These are phyloP conservation scores for Aureococcus anophagefferens DNA, from an alignment of 108 stramenopile species.

Conservation along the genomic window DNA sequence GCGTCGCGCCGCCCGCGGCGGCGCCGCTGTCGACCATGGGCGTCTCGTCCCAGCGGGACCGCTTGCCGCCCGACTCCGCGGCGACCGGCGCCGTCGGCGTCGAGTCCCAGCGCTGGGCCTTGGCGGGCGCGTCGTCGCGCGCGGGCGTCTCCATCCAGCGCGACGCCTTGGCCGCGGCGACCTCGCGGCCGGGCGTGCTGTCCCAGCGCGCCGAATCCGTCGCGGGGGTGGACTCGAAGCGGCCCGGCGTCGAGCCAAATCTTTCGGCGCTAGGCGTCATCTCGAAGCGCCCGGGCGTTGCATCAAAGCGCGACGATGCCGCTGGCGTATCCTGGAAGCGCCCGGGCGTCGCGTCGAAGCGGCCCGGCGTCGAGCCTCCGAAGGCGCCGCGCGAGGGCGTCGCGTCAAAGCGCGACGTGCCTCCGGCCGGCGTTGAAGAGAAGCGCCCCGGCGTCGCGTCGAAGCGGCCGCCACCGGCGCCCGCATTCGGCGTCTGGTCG, in stretches of 20 bases:
- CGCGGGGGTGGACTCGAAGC: not conserved
- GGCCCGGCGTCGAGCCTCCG: too few species aligned
- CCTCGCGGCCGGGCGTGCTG: constrained; percentile 15
- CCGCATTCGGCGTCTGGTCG: too few species aligned
- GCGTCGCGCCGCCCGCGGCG: constrained; percentile 24
- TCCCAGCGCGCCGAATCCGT: constrained; percentile 8
- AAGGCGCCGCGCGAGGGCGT: too few species aligned
- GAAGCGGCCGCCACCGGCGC: not conserved
- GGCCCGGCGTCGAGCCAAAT: not conserved
- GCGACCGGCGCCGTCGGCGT: constrained; percentile 35
- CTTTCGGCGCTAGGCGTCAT: constrained; percentile 1
- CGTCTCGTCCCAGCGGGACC: constrained; percentile 68
- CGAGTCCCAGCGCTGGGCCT: constrained; percentile 23
- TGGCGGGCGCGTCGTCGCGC: constrained; percentile 29
- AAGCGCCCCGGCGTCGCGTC: not conserved
- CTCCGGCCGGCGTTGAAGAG: too few species aligned
- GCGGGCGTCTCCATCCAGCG: constrained; percentile 86
- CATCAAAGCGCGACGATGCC: constrained; percentile 15
- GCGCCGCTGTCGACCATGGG: constrained; percentile 49
- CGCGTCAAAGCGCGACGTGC: not conserved
- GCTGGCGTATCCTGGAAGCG: not conserved
- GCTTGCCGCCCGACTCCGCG: constrained; percentile 16
- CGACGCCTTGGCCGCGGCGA: constrained; percentile 59
- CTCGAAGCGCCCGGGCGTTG: constrained; percentile 19
- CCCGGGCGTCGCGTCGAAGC: not conserved